phyloP scores from a whole-genome alignment of 805 yeast species.

The Maudiozyma barnettii region DNA sequence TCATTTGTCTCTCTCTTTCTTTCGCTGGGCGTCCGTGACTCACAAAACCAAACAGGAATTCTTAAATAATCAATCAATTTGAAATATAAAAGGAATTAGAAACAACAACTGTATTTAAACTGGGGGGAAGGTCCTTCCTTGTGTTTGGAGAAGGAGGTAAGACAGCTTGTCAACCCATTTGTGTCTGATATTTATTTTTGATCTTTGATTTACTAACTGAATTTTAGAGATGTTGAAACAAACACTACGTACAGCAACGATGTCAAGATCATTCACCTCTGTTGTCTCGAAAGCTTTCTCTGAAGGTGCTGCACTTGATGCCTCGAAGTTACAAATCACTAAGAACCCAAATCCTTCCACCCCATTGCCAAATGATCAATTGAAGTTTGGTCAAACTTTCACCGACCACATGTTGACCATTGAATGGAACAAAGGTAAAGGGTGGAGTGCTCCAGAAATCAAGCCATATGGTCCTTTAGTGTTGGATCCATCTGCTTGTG shows the following conservation, averaged over 20 bases:
- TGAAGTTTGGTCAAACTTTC: conserved; percentile 64
- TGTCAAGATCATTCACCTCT: neutral
- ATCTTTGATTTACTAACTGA: no score
- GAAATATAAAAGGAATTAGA: no score
- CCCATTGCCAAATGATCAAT: conserved; percentile 48
- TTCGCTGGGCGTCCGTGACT: no score
- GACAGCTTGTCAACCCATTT: no score
- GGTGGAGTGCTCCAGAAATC: conserved; percentile 86
- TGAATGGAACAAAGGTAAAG: conserved; percentile 66
- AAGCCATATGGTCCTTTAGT: conserved; percentile 68
- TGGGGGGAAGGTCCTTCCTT: no score
- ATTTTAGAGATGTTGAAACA: neutral
- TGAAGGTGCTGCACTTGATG: conserved; percentile 37
- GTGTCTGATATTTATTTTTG: no score
- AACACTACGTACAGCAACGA: neutral
- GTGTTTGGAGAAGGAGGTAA: no score
- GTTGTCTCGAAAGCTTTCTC: neutral
- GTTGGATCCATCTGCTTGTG: conserved; percentile 80
- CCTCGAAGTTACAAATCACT: conserved; percentile 42
- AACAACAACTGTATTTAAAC: no score
- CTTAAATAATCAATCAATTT: no score
- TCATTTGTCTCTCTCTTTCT: no score
- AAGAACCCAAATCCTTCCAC: conserved; percentile 40
- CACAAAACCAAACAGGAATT: no score
- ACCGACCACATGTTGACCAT: conserved; percentile 81